Percentiles rank a stretch among this genome's conserved stretches.
phyloP scores from a whole-genome alignment of 2,329 filamentous ascomycete species.

The Neoscytalidium dimidiatum region DNA sequence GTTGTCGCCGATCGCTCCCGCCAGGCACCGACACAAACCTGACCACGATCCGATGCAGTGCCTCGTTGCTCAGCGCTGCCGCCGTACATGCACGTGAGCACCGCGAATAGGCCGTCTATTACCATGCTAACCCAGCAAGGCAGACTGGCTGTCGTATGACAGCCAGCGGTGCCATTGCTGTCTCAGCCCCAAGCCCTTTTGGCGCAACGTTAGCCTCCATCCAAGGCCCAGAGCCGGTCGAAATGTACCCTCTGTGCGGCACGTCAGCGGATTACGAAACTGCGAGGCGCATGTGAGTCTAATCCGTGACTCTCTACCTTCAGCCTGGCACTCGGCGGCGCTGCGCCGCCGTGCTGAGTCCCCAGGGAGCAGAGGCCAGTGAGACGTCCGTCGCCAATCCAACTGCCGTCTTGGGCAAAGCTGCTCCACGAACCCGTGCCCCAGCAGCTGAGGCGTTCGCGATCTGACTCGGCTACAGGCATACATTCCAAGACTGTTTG shows the following conservation, averaged over 20 bases:
- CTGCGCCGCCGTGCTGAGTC: neutral
- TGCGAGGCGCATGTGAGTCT: constrained; percentile 1
- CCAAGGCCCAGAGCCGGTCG: neutral
- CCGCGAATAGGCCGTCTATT: too few relatives aligned
- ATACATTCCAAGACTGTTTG: neutral
- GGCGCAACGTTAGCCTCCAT: neutral
- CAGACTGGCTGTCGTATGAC: neutral
- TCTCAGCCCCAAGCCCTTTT: neutral
- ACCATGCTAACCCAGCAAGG: neutral
- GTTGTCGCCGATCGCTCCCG: neutral
- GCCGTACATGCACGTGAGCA: neutral
- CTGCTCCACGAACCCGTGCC: neutral
- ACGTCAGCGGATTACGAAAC: neutral
- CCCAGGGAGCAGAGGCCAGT: neutral
- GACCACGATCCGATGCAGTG: neutral
- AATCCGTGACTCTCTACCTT: neutral
- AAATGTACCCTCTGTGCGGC: neutral
- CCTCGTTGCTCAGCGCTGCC: neutral
- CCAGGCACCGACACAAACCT: constrained; percentile 4
- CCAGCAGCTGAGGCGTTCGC: neutral
- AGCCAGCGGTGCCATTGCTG: neutral
- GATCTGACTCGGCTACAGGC: neutral
- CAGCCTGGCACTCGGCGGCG: neutral
- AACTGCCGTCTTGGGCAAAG: constrained; percentile 4
- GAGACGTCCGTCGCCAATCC: neutral